Evolutionary conservation across 2,329 filamentous ascomycete species (phyloP).

Genomic region (Colletotrichum neosansevieriae): DNA sequence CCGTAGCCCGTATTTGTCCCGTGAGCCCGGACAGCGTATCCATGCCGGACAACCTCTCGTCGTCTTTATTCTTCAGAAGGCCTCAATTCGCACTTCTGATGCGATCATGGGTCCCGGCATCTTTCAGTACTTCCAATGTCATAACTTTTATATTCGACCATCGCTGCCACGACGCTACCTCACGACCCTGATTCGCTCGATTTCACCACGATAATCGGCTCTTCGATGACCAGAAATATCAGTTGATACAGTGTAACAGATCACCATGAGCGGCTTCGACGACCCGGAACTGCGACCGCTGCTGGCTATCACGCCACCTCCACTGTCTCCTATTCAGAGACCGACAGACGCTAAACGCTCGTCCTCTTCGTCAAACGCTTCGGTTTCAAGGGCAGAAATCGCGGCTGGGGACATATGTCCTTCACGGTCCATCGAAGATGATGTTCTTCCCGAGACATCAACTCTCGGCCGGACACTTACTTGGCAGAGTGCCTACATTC

Average conservation of each 20-base stretch:
- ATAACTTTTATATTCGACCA: no score
- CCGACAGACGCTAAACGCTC: not conserved
- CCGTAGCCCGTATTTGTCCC: not conserved
- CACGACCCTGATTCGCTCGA: no score
- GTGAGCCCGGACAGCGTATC: not conserved
- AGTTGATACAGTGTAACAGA: not conserved
- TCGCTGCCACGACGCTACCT: no score
- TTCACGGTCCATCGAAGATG: conserved; percentile 61
- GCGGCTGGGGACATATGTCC: not conserved
- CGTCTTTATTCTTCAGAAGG: conserved; percentile 2
- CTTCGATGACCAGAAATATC: no score
- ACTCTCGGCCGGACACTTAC: conserved; percentile 69
- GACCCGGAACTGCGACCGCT: conserved; percentile 21
- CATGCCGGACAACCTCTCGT: not conserved
- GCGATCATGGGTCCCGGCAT: no score
- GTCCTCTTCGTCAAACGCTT: not conserved
- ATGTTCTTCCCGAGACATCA: conserved; percentile 70
- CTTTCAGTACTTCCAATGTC: no score
- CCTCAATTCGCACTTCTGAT: not conserved
- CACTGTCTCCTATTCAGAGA: not conserved
- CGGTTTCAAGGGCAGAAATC: not conserved
- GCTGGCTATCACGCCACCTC: not conserved
- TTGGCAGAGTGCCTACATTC: conserved; percentile 74
- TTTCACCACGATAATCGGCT: no score
- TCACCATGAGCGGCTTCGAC: not conserved